Evolutionary conservation across 441 rosid species (phyloP).

Genomic region (Pelargonium myrrhifolium): DNA sequence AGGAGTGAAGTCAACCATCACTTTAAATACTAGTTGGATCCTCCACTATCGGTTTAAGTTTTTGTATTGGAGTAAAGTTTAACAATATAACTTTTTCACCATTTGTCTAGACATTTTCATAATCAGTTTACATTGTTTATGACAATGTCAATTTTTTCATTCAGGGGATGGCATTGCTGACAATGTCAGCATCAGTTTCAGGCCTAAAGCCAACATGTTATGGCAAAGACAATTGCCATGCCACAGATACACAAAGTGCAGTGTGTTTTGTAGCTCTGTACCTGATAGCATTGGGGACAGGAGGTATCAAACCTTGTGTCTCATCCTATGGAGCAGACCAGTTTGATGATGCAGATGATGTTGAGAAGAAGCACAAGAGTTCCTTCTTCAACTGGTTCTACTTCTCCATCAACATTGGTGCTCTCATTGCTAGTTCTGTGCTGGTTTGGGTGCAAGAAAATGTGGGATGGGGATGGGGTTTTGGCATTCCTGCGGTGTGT

Average conservation of each 20-base stretch:
- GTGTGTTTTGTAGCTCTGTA: constrained; percentile 62
- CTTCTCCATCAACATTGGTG: constrained; percentile 80
- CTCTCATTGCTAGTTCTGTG: constrained; percentile 73
- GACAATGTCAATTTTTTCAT: constrained; percentile 7
- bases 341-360: constrained; percentile 72
- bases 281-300: constrained; percentile 89
- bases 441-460: constrained; percentile 92
- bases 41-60: no score
- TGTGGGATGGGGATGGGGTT: constrained; percentile 98
- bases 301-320: constrained; percentile 93
- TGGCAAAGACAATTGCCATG: constrained; percentile 40
- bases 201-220: constrained; percentile 62
- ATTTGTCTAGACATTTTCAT: no score
- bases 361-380: constrained; percentile 65
- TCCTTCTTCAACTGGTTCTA: constrained; percentile 94
- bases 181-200: constrained; percentile 63
- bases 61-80: no score
- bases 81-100: no score
- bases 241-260: constrained; percentile 42
- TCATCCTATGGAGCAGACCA: constrained; percentile 96
- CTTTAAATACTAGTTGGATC: no score
- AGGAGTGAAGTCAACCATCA: no score
- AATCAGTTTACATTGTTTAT: no score
- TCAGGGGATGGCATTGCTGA: constrained; percentile 84
- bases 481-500: constrained; percentile 73